These are phyloP conservation scores for Ceratobasidium sp. DNA, from an alignment of 1,284 basidiomycete genomes.

Conservation along the genomic window DNA sequence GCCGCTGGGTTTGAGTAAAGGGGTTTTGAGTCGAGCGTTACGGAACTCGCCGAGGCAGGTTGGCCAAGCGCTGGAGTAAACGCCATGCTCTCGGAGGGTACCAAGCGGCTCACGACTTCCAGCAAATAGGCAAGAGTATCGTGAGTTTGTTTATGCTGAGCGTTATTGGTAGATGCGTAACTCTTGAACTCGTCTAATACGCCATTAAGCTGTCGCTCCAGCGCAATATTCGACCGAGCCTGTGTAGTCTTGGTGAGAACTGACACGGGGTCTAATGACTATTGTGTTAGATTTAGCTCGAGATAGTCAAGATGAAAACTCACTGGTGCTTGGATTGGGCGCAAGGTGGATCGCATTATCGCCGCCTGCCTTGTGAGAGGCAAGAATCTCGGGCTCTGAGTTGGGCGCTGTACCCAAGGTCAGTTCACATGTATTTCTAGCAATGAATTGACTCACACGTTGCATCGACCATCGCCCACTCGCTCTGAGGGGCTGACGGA, in stretches of 20 bases:
- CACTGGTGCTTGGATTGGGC: neutral
- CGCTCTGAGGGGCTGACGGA: neutral
- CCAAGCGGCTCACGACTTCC: neutral
- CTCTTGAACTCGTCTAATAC: neutral
- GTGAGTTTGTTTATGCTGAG: neutral
- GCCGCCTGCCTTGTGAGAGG: neutral
- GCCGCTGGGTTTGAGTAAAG: slow-evolving; percentile 2
- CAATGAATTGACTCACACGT: neutral
- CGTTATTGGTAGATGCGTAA: neutral
- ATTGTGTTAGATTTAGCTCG: neutral
- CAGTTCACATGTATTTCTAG: neutral
- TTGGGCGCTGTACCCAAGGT: neutral
- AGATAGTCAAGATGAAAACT: neutral
- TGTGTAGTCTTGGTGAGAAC: neutral
- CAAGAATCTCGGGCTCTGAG: neutral
- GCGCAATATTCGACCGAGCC: slow-evolving; percentile 1
- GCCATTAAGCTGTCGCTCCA: slow-evolving; percentile 19
- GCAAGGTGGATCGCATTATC: neutral
- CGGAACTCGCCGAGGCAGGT: neutral
- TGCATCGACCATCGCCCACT: neutral
- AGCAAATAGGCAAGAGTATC: neutral
- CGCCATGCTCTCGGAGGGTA: neutral
- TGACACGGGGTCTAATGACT: neutral
- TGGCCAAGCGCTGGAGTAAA: neutral
- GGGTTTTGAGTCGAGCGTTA: neutral